Conservation (phyloP, 352 stramenopile genomes). For the Poterioochromonas sp. region DNA sequence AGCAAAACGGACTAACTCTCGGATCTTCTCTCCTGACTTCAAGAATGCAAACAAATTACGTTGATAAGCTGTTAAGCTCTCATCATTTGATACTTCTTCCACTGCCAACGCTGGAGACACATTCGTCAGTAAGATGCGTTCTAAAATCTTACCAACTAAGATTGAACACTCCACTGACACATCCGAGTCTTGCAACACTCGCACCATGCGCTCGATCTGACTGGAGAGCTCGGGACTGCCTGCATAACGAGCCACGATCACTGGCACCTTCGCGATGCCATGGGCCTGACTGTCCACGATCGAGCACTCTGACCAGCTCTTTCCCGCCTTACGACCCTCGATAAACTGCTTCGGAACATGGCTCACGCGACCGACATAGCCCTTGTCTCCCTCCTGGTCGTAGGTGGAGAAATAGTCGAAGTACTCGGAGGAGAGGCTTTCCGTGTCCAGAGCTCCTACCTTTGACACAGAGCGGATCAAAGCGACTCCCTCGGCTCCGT, state of each 20-base stretch:
- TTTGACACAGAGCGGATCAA: background rate
- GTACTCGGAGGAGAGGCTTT: too few relatives aligned
- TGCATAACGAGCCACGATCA: conserved; percentile 14
- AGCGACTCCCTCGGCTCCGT: background rate
- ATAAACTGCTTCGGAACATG: background rate
- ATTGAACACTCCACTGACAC: background rate
- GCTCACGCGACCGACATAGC: background rate
- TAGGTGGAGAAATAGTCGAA: too few relatives aligned
- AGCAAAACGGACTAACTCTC: background rate
- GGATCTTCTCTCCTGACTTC: background rate
- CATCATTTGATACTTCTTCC: background rate
- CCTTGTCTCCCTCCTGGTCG: background rate
- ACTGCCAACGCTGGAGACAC: background rate
- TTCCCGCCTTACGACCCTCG: background rate
- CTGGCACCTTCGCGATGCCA: background rate
- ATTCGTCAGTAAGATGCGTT: background rate
- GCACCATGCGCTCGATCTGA: background rate
- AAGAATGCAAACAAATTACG: background rate
- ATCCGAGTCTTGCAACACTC: background rate
- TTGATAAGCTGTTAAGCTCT: background rate
- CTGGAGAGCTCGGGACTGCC: background rate
- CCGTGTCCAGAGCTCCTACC: background rate
- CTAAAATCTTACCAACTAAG: background rate
- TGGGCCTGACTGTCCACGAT: background rate
- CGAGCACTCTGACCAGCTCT: background rate